Conservation (phyloP, 805 yeast genomes). For the Candida pseudofarinosa region DNA sequence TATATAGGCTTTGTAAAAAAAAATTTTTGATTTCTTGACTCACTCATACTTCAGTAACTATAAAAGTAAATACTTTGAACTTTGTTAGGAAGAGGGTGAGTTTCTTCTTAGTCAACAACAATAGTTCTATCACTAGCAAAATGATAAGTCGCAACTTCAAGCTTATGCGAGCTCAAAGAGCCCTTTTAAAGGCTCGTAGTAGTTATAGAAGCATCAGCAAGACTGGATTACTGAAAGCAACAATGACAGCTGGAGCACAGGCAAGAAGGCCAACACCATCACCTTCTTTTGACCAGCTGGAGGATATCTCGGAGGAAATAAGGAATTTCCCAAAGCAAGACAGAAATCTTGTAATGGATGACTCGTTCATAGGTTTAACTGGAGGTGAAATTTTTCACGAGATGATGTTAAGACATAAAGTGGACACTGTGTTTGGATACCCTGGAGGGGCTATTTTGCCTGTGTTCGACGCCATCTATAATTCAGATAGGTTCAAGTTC, state of each 20-base stretch:
- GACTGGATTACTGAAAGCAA: slow-evolving; percentile 26
- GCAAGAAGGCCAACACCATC: slow-evolving; percentile 42
- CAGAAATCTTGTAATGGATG: slow-evolving; percentile 50
- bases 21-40: background rate
- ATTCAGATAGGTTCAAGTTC: slow-evolving; percentile 83
- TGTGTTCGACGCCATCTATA: slow-evolving; percentile 94
- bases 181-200: slow-evolving; percentile 11
- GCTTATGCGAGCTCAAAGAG: slow-evolving; percentile 6
- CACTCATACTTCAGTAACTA: background rate
- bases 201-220: slow-evolving; percentile 28
- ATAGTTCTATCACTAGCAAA: background rate
- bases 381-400: slow-evolving; percentile 99
- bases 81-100: background rate
- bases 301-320: slow-evolving; percentile 12
- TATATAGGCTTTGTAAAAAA: background rate
- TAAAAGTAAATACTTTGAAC: background rate
- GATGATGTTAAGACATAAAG: slow-evolving; percentile 95
- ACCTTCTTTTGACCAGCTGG: slow-evolving; percentile 45
- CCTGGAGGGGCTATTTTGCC: slow-evolving; percentile 99
- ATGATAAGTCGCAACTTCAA: slow-evolving; percentile 20
- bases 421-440: slow-evolving; percentile 94
- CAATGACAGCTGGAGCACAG: slow-evolving; percentile 22
- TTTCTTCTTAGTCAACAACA: background rate
- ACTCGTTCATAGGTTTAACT: slow-evolving; percentile 89
- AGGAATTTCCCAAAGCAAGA: slow-evolving; percentile 6